These are phyloP conservation scores for Hymenoscyphus fraxineus DNA, from an alignment of 2,329 filamentous ascomycete genomes.

Conservation along the genomic window DNA sequence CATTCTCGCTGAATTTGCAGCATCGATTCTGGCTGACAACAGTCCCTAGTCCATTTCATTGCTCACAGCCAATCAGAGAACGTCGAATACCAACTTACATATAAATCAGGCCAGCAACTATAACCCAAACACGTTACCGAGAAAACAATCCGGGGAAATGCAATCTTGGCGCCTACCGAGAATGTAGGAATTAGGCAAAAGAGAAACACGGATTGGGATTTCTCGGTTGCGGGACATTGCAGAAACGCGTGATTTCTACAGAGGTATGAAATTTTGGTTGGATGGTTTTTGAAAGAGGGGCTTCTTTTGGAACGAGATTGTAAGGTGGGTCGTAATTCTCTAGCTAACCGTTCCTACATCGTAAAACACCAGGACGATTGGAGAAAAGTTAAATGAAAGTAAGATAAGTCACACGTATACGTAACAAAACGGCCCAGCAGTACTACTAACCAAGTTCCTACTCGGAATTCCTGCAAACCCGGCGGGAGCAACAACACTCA, in stretches of 20 bases:
- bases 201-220: not conserved
- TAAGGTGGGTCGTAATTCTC: too few species aligned
- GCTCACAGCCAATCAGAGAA: too few species aligned
- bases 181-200: not conserved
- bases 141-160: not conserved
- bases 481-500: slow-evolving; percentile 13
- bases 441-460: slow-evolving; percentile 15
- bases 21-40: too few species aligned
- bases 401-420: slow-evolving; percentile 14
- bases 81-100: not conserved
- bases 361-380: too few species aligned
- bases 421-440: slow-evolving; percentile 20
- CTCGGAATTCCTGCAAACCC: slow-evolving; percentile 8
- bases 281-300: not conserved
- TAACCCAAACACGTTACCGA: not conserved
- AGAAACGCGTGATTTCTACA: not conserved
- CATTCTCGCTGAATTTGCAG: too few species aligned
- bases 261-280: not conserved
- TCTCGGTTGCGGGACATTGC: not conserved
- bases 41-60: too few species aligned
- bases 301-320: too few species aligned
- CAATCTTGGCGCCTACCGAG: not conserved
- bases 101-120: not conserved
- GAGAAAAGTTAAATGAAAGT: not conserved
- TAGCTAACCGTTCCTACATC: too few species aligned